Base-by-base conservation (phyloP, 2,329 filamentous ascomycete species). In the Fusarium pseudograminearum region DNA sequence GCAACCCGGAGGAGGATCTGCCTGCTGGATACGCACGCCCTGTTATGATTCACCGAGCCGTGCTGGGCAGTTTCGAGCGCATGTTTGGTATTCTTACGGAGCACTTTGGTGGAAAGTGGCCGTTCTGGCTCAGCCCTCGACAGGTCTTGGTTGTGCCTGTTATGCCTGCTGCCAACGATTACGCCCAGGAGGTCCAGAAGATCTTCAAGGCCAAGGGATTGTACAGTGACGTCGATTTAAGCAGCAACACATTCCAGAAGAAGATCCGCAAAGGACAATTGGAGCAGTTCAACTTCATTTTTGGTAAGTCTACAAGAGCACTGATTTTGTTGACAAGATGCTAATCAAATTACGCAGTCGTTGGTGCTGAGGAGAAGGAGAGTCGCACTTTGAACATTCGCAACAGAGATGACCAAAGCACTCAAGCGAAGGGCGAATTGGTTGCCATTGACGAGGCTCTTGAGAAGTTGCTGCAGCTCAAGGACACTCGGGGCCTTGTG, bases 31-130 rank as follows among this genome's bases (percentile, higher is more conserved):
- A 91, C 76, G 90, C 91, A 22, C 89, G 92, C 28, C 93, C 93
- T 20, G 93, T 96, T 78, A 94, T 96, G 88, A 92, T 96, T 64
- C 93, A 96, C 80, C 90, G 93, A 73, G 93, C 93, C 67, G 92
- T 96, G 71, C 86, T 89, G 74, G 91, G 92, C 78, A 86, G 91
- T 79, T 86, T 94, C 78, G 85, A 87, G 79, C 82, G 85, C 60
- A 87, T 88, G 81, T 86, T 92, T 76, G 93, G 89, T 70, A 93
- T 95, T 70, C 84, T 95, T 65, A 92, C 88, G 46, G 93, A 96
- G 84, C 93, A 95, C 80, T 95, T 93, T 78, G 92, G 86, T 57
- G 93, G 93, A 74, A 94, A 94, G 83, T 96, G 93, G 93, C 93
- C 93, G 2, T 93, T 95, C 85, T 96, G 93, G 93, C 83, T 96